These are phyloP conservation scores for Haplosporangium gracile DNA, from an alignment of 192 early-diverging fungal species.

Conservation along the genomic window DNA sequence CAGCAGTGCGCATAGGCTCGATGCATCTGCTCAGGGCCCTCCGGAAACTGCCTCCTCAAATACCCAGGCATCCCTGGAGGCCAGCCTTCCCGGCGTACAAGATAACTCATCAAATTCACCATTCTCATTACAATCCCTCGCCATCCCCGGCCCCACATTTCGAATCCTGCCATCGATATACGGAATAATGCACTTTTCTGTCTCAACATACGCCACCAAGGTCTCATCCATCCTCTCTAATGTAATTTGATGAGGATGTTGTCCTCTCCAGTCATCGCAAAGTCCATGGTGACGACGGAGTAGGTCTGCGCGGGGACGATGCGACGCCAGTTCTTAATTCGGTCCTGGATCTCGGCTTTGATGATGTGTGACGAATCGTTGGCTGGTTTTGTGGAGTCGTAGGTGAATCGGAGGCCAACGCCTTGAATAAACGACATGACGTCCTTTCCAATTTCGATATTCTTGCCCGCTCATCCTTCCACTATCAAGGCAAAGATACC, in stretches of 20 bases:
- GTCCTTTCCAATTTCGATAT: slow-evolving; percentile 28
- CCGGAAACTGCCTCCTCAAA: not conserved
- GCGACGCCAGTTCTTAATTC: slow-evolving; percentile 7
- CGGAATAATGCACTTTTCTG: not conserved
- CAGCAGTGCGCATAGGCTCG: not conserved
- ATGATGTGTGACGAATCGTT: slow-evolving; percentile 15
- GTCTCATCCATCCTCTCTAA: slow-evolving; percentile 14
- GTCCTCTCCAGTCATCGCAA: slow-evolving; percentile 70
- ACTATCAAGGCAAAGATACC: no score
- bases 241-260: slow-evolving; percentile 29
- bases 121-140: not conserved
- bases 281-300: slow-evolving; percentile 62
- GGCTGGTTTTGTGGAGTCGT: slow-evolving; percentile 24
- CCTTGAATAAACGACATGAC: slow-evolving; percentile 68
- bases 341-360: slow-evolving; percentile 61
- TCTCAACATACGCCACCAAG: slow-evolving; percentile 45
- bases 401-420: slow-evolving; percentile 62
- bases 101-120: not conserved
- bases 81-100: not conserved
- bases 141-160: not conserved
- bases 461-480: slow-evolving; percentile 25
- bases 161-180: slow-evolving; percentile 30
- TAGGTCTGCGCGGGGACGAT: slow-evolving; percentile 47
- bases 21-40: not conserved
- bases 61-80: not conserved